phyloP scores from a whole-genome alignment of 306 rosid species.

The Styphnolobium japonicum region DNA sequence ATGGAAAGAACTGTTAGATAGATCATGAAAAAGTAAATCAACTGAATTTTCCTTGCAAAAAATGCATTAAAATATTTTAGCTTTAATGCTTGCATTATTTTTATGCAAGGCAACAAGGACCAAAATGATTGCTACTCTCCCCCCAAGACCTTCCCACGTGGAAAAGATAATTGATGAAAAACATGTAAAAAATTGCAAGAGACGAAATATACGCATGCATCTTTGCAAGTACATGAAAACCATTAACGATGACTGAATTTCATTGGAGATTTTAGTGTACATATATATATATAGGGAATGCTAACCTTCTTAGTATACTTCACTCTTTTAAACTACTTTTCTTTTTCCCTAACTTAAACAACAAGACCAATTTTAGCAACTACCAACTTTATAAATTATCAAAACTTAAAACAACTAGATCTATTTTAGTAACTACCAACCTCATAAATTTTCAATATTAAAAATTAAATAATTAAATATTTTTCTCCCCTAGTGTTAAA shows the following conservation, averaged over 20 bases:
- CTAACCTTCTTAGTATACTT: no score
- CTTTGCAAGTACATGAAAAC: not conserved
- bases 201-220: not conserved
- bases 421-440: no score
- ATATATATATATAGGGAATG: no score
- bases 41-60: not conserved
- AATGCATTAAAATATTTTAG: not conserved
- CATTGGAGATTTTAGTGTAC: not conserved
- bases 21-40: conserved; percentile 20
- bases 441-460: no score
- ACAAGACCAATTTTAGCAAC: no score
- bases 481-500: no score
- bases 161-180: not conserved
- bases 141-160: not conserved
- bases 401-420: no score
- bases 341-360: no score
- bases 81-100: not conserved
- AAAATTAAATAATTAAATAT: no score
- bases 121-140: not conserved
- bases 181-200: not conserved
- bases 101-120: not conserved
- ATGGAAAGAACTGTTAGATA: conserved; percentile 51
- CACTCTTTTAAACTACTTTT: no score
- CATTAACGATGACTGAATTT: not conserved
- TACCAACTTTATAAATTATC: no score